Base-by-base conservation (phyloP, 176 grass and related monocot species). In the Dendrocalamus sinicus region DNA sequence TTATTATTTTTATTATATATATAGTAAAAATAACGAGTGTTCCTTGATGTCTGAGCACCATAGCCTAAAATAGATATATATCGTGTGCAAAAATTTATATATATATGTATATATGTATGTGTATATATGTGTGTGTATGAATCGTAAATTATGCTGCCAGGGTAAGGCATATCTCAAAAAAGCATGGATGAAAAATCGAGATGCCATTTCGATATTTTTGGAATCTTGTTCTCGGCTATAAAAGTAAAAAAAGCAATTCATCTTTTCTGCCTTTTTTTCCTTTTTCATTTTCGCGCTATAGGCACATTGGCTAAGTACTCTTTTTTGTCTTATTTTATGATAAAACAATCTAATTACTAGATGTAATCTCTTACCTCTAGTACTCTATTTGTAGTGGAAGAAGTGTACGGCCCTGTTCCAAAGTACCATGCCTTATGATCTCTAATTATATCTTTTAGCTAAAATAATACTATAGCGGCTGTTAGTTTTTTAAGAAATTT, bases 151-250 rank as follows among this genome's bases (percentile, higher is more conserved):
- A 63, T 13, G 60, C 4, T 63, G 60, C 1, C 10, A 28, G 11
- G 24, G 11, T 26, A 26, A 26, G 26, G 26, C 26, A 26, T 26
- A 61, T 78, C 55, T 15, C 7, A 16, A n/a, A 13, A 60, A 61
- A 86, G 12, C n/a, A 43, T 53, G 37, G 20, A 48, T 16, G 24
- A 12, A 16, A 79, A 23, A 26, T 2, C 0, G 66, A 72, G 75
- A 86, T 52, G 53, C 84, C 12, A 24, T 79, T 69, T 22, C 0
- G 53, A 40, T 78, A 48, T 72, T 62, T 50, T 50, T 22, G 32
- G 66, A 86, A 86, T 71, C 75, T 17, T 68, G 39, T 78, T 69
- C 63, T 24, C 12, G 14, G 2, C 16, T 37, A 71, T 7, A 57
- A n/a, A 76, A 52, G 26, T 3, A 48, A 26, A 30, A 7, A 30